These are phyloP conservation scores for Buddleja alternifolia DNA, from an alignment of 257 asterid genomes.

Conservation along the genomic window DNA sequence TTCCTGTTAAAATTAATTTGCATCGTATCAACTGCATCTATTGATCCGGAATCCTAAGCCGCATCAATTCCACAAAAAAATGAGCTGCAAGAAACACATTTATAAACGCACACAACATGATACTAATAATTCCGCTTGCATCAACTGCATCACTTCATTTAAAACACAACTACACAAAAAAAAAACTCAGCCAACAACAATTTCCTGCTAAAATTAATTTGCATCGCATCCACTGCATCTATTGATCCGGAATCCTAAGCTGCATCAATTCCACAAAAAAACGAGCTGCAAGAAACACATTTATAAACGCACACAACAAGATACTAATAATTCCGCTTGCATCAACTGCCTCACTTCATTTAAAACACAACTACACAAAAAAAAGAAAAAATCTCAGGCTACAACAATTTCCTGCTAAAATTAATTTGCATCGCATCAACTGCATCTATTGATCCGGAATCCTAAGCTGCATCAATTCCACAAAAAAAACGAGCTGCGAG, in stretches of 20 bases:
- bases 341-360: constrained; percentile 6
- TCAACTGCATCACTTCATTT: constrained; percentile 5
- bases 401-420: background rate
- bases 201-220: background rate
- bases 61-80: background rate
- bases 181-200: background rate
- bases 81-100: background rate
- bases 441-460: background rate
- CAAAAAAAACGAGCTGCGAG: background rate
- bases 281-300: background rate
- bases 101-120: background rate
- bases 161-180: background rate
- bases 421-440: background rate
- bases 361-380: background rate
- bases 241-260: background rate
- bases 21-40: background rate
- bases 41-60: background rate
- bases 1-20: background rate
- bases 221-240: background rate
- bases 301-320: background rate
- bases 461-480: background rate
- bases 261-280: background rate
- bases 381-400: background rate
- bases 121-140: background rate
- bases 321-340: background rate